Percentiles rank a stretch among this genome's conserved stretches.
Evolutionary conservation across 768 basidiomycete species (phyloP).

Genomic region (Candolleomyces aberdarensis): DNA sequence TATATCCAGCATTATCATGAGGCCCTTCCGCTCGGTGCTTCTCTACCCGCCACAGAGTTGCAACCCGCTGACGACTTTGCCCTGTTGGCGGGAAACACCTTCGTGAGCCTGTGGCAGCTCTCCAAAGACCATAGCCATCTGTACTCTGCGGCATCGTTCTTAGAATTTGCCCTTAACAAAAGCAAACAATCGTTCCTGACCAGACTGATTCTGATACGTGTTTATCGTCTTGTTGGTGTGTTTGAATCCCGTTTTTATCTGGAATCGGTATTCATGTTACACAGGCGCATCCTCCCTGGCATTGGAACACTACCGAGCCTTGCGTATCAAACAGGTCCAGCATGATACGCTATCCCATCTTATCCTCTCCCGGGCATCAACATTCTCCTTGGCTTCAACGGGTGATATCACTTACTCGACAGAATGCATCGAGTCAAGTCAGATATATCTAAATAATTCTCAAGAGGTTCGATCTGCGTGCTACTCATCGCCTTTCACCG

Average conservation of each 20-base stretch:
- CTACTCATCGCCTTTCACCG: background rate
- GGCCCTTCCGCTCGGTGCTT: slow-evolving; percentile 61
- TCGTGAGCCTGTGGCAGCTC: slow-evolving; percentile 62
- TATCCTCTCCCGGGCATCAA: slow-evolving; percentile 70
- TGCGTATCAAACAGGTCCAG: slow-evolving; percentile 84
- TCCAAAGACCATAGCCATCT: slow-evolving; percentile 56
- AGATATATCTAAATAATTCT: slow-evolving; percentile 77
- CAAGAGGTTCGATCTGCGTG: slow-evolving; percentile 54
- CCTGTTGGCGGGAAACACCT: slow-evolving; percentile 66
- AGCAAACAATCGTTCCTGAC: slow-evolving; percentile 82
- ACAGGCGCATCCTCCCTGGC: slow-evolving; percentile 71
- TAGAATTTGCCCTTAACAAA: slow-evolving; percentile 69
- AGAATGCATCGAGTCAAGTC: slow-evolving; percentile 76
- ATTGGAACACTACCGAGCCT: slow-evolving; percentile 72
- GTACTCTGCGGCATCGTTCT: slow-evolving; percentile 56
- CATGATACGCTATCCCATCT: slow-evolving; percentile 88
- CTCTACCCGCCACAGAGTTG: slow-evolving; percentile 70
- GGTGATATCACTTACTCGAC: slow-evolving; percentile 75
- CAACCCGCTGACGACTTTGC: slow-evolving; percentile 87
- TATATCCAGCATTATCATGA: slow-evolving; percentile 64
- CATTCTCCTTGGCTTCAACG: slow-evolving; percentile 71
- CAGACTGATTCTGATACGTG: slow-evolving; percentile 70
- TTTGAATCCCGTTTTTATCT: background rate
- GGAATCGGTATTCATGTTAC: slow-evolving; percentile 2
- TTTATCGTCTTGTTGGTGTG: slow-evolving; percentile 80